Evolutionary conservation across 225 moss, liverwort and hornwort genomes (phyloP).

Genomic region (Ulota crispa): DNA sequence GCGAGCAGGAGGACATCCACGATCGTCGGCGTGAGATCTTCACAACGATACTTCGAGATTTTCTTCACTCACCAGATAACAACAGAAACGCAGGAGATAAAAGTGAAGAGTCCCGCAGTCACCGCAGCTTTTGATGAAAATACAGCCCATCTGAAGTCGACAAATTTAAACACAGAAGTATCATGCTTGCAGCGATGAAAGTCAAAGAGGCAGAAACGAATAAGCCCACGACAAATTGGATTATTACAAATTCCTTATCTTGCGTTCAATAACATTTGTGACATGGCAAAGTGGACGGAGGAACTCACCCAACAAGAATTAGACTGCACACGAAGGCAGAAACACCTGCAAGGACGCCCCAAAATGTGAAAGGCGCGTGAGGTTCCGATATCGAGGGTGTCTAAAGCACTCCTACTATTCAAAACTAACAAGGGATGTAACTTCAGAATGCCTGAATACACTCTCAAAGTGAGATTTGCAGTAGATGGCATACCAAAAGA

Average conservation of each 20-base stretch:
- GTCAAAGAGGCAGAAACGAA: conserved; percentile 8
- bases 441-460: conserved; percentile 1
- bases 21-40: not conserved
- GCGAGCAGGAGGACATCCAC: conserved; percentile 13
- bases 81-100: conserved; percentile 53
- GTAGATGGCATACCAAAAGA: conserved; percentile 50
- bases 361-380: conserved; percentile 13
- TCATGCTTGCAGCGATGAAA: conserved; percentile 1
- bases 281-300: conserved; percentile 5
- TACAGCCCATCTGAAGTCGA: conserved; percentile 46
- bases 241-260: not conserved
- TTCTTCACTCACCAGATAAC: conserved; percentile 51
- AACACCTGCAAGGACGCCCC: conserved; percentile 46
- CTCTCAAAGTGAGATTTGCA: conserved; percentile 11
- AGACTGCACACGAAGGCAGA: conserved; percentile 62
- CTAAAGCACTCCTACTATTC: conserved; percentile 1
- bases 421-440: not conserved
- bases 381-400: conserved; percentile 9
- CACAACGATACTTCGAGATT: not conserved
- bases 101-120: conserved; percentile 58
- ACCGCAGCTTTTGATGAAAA: conserved; percentile 42
- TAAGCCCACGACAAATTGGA: not conserved
- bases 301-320: conserved; percentile 53
- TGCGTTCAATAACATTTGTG: not conserved
- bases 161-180: conserved; percentile 1